These are phyloP conservation scores for Setomelanomma holmii DNA, from an alignment of 2,329 filamentous ascomycete species.

Conservation along the genomic window DNA sequence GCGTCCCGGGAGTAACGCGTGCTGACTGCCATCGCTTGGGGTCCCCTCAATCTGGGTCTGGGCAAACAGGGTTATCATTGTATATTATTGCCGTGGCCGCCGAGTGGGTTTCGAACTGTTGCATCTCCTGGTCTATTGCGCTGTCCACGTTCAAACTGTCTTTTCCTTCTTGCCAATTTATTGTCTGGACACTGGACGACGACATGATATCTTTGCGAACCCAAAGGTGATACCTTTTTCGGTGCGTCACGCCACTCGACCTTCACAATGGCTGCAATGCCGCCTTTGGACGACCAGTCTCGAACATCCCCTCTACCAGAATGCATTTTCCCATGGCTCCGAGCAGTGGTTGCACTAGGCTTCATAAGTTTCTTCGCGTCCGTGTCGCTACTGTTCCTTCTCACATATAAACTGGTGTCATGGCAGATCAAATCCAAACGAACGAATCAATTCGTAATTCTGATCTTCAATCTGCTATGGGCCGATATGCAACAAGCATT, in stretches of 20 bases:
- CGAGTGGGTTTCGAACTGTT: not conserved
- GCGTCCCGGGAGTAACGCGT: slow-evolving; percentile 6
- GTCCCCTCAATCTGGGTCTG: slow-evolving; percentile 9
- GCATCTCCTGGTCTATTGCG: not conserved
- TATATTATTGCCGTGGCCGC: slow-evolving; percentile 33
- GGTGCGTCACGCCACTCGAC: not conserved
- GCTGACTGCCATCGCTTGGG: slow-evolving; percentile 1
- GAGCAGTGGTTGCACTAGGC: slow-evolving; percentile 55
- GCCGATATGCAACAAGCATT: slow-evolving; percentile 72
- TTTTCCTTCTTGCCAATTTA: slow-evolving; percentile 5
- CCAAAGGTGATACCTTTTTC: slow-evolving; percentile 13
- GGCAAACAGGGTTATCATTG: slow-evolving; percentile 8
- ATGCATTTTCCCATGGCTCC: slow-evolving; percentile 51
- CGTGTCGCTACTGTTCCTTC: slow-evolving; percentile 51
- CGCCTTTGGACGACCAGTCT: slow-evolving; percentile 35
- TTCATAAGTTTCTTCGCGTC: slow-evolving; percentile 57
- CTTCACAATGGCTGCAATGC: slow-evolving; percentile 27
- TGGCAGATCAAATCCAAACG: slow-evolving; percentile 47
- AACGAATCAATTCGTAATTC: slow-evolving; percentile 70
- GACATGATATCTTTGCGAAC: slow-evolving; percentile 24
- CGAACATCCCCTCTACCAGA: slow-evolving; percentile 42
- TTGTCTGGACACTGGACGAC: slow-evolving; percentile 6
- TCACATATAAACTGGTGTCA: slow-evolving; percentile 56
- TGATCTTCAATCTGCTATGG: slow-evolving; percentile 73
- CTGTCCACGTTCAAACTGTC: slow-evolving; percentile 14